Conservation (phyloP, 192 early-diverging fungal species). For the Umbelopsis vinacea region DNA sequence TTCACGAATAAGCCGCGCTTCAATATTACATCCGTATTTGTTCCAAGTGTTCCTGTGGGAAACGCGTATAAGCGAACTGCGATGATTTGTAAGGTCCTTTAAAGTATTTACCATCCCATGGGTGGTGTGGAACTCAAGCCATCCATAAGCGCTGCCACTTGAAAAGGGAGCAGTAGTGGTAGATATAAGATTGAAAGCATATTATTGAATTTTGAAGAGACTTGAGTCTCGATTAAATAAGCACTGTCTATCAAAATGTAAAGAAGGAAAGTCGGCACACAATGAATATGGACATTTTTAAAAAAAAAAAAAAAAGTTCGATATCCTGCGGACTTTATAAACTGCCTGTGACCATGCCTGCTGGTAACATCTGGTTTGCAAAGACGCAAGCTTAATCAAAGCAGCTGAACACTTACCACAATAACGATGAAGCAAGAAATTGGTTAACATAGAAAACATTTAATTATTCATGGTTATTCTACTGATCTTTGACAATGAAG, state of each 20-base stretch:
- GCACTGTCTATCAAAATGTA: not conserved
- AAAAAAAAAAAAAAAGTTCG: too few species aligned
- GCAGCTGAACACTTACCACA: too few species aligned
- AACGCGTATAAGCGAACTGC: not conserved
- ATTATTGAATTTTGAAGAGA: not conserved
- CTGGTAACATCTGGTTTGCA: too few species aligned
- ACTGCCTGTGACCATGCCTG: not conserved
- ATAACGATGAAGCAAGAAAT: too few species aligned
- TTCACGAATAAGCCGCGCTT: not conserved
- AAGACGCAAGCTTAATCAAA: too few species aligned
- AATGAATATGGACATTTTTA: too few species aligned
- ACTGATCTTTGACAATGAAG: too few species aligned
- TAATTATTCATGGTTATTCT: too few species aligned
- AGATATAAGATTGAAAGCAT: not conserved
- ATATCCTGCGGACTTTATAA: not conserved
- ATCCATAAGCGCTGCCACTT: not conserved
- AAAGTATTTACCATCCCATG: conserved; percentile 7
- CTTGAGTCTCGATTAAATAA: not conserved
- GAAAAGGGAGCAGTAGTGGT: not conserved
- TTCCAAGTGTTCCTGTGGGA: conserved; percentile 10
- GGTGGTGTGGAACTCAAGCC: conserved; percentile 1
- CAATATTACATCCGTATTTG: conserved; percentile 15
- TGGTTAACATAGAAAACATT: too few species aligned
- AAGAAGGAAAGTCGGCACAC: not conserved
- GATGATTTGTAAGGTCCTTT: not conserved